These are phyloP conservation scores for Moringa oleifera DNA, from an alignment of 345 rosid species.

Conservation along the genomic window DNA sequence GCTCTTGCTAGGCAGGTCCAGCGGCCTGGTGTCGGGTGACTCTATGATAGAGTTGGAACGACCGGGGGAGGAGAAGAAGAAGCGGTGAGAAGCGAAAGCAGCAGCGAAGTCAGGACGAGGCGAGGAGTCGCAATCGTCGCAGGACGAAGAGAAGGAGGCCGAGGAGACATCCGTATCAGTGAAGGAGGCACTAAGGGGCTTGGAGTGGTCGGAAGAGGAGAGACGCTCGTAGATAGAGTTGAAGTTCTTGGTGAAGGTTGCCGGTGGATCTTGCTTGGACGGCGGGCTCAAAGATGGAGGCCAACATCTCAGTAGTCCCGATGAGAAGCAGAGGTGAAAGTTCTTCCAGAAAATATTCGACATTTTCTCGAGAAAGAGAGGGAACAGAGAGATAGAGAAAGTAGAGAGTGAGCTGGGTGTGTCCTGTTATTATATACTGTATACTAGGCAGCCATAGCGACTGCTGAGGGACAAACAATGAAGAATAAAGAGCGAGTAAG, in stretches of 20 bases:
- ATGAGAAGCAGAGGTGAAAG: conserved; percentile 49
- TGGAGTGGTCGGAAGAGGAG: conserved; percentile 27
- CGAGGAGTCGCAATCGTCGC: conserved; percentile 17
- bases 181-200: conserved; percentile 29
- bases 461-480: too few relatives aligned
- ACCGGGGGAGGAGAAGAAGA: conserved; percentile 93
- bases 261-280: conserved; percentile 19
- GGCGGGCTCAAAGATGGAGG: conserved; percentile 25
- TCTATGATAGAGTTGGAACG: conserved; percentile 79
- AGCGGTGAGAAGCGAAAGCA: conserved; percentile 77
- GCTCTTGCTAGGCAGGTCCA: not conserved
- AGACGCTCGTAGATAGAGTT: conserved; percentile 24
- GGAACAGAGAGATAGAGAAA: not conserved
- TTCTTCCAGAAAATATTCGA: conserved; percentile 55
- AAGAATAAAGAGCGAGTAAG: too few relatives aligned
- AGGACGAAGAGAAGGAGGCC: conserved; percentile 32
- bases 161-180: conserved; percentile 17
- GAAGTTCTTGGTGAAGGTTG: not conserved
- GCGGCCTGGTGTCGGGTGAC: conserved; percentile 25
- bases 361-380: conserved; percentile 33
- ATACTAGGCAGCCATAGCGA: too few relatives aligned
- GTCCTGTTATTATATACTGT: too few relatives aligned
- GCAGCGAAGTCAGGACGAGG: conserved; percentile 56
- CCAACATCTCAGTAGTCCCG: conserved; percentile 28
- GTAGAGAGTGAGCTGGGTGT: not conserved